phyloP scores from a whole-genome alignment of 352 stramenopile genomes.

The Blastocystis sp. region DNA sequence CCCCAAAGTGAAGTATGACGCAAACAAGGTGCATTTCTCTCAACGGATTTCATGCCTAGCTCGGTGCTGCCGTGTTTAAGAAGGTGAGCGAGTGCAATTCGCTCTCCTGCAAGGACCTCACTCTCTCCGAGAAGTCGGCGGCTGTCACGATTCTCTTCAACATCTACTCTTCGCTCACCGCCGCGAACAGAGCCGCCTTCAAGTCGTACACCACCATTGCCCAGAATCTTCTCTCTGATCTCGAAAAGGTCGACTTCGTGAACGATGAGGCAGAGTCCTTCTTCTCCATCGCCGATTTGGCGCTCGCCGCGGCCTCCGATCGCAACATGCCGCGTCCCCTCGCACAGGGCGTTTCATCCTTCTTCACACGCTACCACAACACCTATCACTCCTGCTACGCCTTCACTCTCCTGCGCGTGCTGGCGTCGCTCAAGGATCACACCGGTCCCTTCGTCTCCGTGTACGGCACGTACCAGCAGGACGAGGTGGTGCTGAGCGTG shows the following conservation, averaged over 20 bases:
- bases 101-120: not conserved
- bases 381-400: not conserved
- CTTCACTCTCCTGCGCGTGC: slow-evolving; percentile 3
- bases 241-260: not conserved
- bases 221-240: slow-evolving; percentile 4
- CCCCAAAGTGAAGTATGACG: slow-evolving; percentile 27
- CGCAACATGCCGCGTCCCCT: not conserved
- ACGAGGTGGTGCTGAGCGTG: not conserved
- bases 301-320: not conserved
- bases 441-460: not conserved
- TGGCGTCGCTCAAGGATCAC: not conserved
- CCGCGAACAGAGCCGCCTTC: not conserved
- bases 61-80: slow-evolving; percentile 4
- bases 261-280: not conserved
- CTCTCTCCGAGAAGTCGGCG: slow-evolving; percentile 10
- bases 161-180: not conserved
- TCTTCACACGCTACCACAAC: slow-evolving; percentile 5
- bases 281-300: not conserved
- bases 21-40: not conserved
- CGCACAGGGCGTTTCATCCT: not conserved
- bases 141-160: slow-evolving; percentile 7
- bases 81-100: not conserved
- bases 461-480: not conserved
- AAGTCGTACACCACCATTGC: not conserved
- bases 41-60: not conserved